Evolutionary conservation across 2,329 filamentous ascomycete species (phyloP), one percentile per base, ranked within the genome.

Genomic region (Bipolaris victoriae): DNA sequence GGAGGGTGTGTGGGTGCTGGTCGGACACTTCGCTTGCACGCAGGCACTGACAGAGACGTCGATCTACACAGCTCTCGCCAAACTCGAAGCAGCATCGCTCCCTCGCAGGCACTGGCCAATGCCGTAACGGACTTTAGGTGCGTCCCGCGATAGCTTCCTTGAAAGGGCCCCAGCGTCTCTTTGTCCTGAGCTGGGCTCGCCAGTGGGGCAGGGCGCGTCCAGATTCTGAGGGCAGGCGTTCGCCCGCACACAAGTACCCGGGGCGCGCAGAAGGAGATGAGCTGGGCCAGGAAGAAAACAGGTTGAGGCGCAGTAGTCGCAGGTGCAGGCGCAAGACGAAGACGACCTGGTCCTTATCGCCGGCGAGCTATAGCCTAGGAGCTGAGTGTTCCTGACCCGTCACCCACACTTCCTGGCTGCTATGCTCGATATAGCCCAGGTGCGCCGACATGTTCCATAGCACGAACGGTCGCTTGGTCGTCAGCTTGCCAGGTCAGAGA

Each of bases 41-140:
- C 49, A 58, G 66, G 67, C 67, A 68, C 68, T 71, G 68, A 68
- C 65, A 72, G 26, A 66, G 62, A 60, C 57, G 63, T 68, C 65
- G 66, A 68, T 66, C 65, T 58, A 59, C 55, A 57, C 65, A 64
- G 46, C 58, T 22, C 40, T 40, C 44, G 50, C 66, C 60, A 62
- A 62, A 63, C 55, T 26, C 62, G 52, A 57, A 62, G 7, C 37
- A 59, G 67, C 29, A 61, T 67, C 49, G 70, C 57, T 55, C 47
- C 54, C 57, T 55, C 45, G 37, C 52, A 35, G 37, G 62, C 64
- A 58, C 58, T 63, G 69, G 63, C 70, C 70, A 69, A 71, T 69
- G 60, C 59, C 49, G 50, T 63, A 50, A 55, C 69, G 67, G 70
- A 63, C 66, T 65, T 64, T 70, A 70, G 62, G 68, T 63, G 63